Percentiles rank a stretch among this genome's conserved stretches.
Evolutionary conservation across 1,284 basidiomycete genomes (phyloP).

Genomic region (Ustilago esculenta): DNA sequence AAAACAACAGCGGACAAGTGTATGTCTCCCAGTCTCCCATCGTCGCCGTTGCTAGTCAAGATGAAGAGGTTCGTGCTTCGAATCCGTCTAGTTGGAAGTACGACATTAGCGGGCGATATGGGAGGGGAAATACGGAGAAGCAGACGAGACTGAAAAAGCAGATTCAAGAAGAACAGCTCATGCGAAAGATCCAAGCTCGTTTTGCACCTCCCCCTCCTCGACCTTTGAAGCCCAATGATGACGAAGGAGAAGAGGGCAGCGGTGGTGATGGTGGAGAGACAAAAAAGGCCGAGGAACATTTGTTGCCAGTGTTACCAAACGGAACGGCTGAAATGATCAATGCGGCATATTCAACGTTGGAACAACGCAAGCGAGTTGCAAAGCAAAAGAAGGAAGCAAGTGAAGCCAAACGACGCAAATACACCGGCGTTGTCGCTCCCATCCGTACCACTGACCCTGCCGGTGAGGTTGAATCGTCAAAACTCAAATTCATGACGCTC

Average conservation of each 20-base stretch:
- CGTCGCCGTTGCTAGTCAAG: neutral
- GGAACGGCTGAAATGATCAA: slow-evolving; percentile 35
- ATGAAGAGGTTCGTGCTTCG: slow-evolving; percentile 11
- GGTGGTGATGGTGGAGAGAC: neutral
- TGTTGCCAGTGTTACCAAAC: slow-evolving; percentile 23
- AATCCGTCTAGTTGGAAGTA: slow-evolving; percentile 42
- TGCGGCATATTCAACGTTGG: slow-evolving; percentile 34
- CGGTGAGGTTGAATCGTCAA: neutral
- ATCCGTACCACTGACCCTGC: too few relatives aligned
- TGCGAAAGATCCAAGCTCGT: slow-evolving; percentile 22
- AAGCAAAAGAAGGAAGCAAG: slow-evolving; percentile 1
- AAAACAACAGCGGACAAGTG: slow-evolving; percentile 25
- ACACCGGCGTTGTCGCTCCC: slow-evolving; percentile 20
- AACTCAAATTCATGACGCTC: slow-evolving; percentile 15
- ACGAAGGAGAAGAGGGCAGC: neutral
- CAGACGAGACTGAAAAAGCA: slow-evolving; percentile 26
- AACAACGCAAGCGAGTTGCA: slow-evolving; percentile 30
- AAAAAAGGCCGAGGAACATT: neutral
- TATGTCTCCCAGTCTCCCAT: slow-evolving; percentile 20
- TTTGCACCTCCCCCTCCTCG: slow-evolving; percentile 6
- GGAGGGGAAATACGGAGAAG: slow-evolving; percentile 30
- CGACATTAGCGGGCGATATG: slow-evolving; percentile 32
- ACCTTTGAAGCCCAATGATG: neutral
- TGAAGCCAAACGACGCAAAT: slow-evolving; percentile 23
- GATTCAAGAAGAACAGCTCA: slow-evolving; percentile 34